Conservation (phyloP, 2,329 filamentous ascomycete genomes). For the Aspergillus jensenii region DNA sequence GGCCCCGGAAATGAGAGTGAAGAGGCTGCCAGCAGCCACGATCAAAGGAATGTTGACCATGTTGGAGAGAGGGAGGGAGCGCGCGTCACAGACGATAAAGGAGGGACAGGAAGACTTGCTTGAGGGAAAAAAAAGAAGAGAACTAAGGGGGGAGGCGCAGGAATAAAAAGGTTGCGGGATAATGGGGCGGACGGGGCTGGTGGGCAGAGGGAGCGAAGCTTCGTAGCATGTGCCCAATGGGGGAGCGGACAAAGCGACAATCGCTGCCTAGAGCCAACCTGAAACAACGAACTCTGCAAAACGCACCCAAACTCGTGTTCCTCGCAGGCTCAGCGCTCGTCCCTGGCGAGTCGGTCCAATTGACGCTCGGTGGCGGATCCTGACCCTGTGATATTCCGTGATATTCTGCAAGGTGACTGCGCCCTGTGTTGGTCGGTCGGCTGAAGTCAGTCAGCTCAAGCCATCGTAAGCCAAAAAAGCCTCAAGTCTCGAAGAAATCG, state of each 20-base stretch:
- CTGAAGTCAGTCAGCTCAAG: too few species aligned
- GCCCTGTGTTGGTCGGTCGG: too few species aligned
- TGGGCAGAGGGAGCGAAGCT: too few species aligned
- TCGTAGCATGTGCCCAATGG: too few species aligned
- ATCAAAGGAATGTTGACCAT: conserved; percentile 15
- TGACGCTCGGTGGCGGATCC: too few species aligned
- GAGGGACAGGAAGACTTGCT: conserved; percentile 13
- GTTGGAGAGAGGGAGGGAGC: neutral
- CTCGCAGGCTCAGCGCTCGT: neutral
- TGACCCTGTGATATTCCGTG: too few species aligned
- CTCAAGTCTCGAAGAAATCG: too few species aligned
- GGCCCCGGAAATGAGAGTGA: conserved; percentile 27
- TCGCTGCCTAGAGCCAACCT: neutral
- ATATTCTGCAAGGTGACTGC: too few species aligned
- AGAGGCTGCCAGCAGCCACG: conserved; percentile 33
- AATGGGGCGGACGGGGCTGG: neutral
- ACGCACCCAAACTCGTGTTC: neutral
- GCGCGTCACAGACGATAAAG: conserved; percentile 9
- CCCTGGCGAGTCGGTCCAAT: too few species aligned
- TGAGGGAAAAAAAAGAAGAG: neutral
- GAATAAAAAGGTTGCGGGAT: neutral
- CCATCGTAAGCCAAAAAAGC: too few species aligned
- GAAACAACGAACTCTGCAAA: neutral
- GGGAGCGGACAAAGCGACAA: too few species aligned
- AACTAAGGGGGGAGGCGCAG: neutral